Base-by-base conservation (phyloP, 768 basidiomycete species). In the Rhizopogon salebrosus region DNA sequence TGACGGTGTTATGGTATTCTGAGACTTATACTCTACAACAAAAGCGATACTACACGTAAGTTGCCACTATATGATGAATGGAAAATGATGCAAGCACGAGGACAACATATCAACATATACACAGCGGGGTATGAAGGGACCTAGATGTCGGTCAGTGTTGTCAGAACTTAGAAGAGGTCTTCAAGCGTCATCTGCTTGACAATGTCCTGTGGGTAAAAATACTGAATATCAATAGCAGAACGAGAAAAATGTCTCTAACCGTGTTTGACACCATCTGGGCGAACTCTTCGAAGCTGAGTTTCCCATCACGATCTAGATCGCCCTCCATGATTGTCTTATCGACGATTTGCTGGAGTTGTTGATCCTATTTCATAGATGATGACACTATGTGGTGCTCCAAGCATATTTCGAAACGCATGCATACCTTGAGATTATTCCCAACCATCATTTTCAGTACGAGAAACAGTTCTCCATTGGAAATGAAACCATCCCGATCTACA, bases 261-360 rank as follows among this genome's bases (percentile, higher is more conserved):
- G 97, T 98, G 69, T 93, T 95, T 26, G 94, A 91, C 24, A 99
- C 97, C 85, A 98, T 98, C 63, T 82, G 79, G 2, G 93, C 84
- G 69, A 99, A 99, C 72, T 98, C 97, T 52, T 97, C 94, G 61
- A 99, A 99, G 71, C 83, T 92, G 55, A 99, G 79, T 70, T 95
- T 98, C 24, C 97, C 97, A 66, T 99, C 97, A 2, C 91, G 94
- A 64, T 99, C 95, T 67, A 92, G 89, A 66, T 99, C 97, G 10
- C 95, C 97, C 72, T 99, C 97, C 93, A 99, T 94, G 68, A 99
- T 99, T 8, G 97, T 98, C 77, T 99, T 99, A 72, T 99, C 97
- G 16, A 99, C 97, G 54, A 99, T 99, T 69, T 98, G 97, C 70
- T 99, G 97, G 54, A 99, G 74, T 75, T 98, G 97, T 66, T 95